Evolutionary conservation across 2,329 filamentous ascomycete species (phyloP).

Genomic region (Fusarium proliferatum): DNA sequence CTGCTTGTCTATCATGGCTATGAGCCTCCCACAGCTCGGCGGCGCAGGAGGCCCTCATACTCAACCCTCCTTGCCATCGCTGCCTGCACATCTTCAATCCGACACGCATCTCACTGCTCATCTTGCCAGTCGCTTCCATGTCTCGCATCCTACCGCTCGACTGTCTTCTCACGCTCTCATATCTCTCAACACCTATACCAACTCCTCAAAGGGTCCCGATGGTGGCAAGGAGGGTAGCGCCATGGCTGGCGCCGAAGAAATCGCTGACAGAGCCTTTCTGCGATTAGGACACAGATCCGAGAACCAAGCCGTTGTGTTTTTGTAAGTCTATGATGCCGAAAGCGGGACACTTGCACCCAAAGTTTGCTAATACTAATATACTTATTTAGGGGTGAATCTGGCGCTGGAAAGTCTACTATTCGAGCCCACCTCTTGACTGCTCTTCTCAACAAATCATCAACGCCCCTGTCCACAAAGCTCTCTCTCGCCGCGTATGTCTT

Average conservation of each 20-base stretch:
- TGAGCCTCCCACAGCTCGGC: constrained; percentile 64
- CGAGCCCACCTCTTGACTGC: constrained; percentile 88
- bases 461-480: constrained; percentile 90
- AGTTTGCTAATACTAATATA: constrained; percentile 45
- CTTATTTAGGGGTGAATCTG: constrained; percentile 83
- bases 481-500: constrained; percentile 96
- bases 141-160: constrained; percentile 85
- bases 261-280: constrained; percentile 87
- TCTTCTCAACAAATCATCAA: constrained; percentile 88
- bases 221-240: constrained; percentile 91
- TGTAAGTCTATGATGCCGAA: constrained; percentile 67
- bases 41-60: constrained; percentile 73
- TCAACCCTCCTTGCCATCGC: constrained; percentile 86
- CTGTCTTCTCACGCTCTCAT: constrained; percentile 93
- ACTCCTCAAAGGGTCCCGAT: constrained; percentile 88
- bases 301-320: constrained; percentile 91
- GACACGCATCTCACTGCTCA: constrained; percentile 84
- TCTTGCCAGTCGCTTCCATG: constrained; percentile 90
- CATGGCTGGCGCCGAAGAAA: constrained; percentile 90
- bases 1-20: constrained; percentile 65
- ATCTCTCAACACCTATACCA: constrained; percentile 93
- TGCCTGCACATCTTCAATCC: constrained; percentile 85
- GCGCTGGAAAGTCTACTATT: constrained; percentile 94
- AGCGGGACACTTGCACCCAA: not conserved
- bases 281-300: constrained; percentile 88